Evolutionary conservation across 345 rosid species (phyloP).

Genomic region (Carallia pectinifolia): DNA sequence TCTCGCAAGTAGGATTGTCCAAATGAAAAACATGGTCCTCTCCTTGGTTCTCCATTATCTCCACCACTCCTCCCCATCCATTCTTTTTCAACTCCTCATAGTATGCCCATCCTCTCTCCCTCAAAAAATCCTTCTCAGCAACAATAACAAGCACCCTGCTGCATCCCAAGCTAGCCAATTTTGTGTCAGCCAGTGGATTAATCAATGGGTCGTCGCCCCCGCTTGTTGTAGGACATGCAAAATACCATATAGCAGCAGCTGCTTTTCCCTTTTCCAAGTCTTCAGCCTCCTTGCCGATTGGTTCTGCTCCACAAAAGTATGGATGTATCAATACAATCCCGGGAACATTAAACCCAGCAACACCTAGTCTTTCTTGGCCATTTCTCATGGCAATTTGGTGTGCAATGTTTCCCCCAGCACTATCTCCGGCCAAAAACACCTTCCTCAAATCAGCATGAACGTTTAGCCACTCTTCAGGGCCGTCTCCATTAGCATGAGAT

Average conservation of each 20-base stretch:
- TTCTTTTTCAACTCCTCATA: conserved; percentile 30
- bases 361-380: not conserved
- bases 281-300: conserved; percentile 12
- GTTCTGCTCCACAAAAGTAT: conserved; percentile 12
- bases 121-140: conserved; percentile 37
- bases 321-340: conserved; percentile 14
- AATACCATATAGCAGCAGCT: conserved; percentile 1
- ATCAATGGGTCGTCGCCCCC: conserved; percentile 18
- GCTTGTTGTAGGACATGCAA: conserved; percentile 10
- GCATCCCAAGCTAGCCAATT: conserved; percentile 7
- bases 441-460: conserved; percentile 1
- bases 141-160: conserved; percentile 16
- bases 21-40: conserved; percentile 53
- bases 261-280: not conserved
- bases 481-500: conserved; percentile 7
- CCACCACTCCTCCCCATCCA: conserved; percentile 46
- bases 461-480: conserved; percentile 16
- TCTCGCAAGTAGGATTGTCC: conserved; percentile 19
- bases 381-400: not conserved
- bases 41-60: conserved; percentile 31
- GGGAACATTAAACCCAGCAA: not conserved
- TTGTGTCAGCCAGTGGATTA: conserved; percentile 11
- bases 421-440: conserved; percentile 9
- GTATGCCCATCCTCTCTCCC: conserved; percentile 42
- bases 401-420: conserved; percentile 11